Evolutionary conservation across 164 flowering plant species (phyloP), one percentile per base, ranked within the genome.

Genomic region (Houttuynia cordata): DNA sequence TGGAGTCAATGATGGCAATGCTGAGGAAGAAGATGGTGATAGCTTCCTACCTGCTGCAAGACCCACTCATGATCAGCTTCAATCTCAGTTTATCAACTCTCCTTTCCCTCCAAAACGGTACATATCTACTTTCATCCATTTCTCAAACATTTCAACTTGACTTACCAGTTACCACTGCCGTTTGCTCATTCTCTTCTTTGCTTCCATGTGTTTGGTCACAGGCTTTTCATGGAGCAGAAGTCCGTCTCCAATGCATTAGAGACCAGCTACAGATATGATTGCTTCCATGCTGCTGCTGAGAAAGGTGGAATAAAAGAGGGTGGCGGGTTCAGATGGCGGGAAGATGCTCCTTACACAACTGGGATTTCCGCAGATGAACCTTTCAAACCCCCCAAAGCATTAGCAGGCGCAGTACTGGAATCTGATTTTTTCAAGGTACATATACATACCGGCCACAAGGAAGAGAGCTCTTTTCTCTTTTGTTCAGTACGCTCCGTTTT

Each of bases 201-300:
- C 39, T 23, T 55, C 23, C 22, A 41, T 12, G 37, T 53, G 5
- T 62, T 34, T 14, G 12, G 53, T 50, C 8, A 17, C 56, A 83
- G 83, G 67, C 72, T 75, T n/a, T 71, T 79, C 68, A 68, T 71
- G 47, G 87, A 79, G 73, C 71, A 64, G 51, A 78, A 73, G 72
- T 66, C 77, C 57, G 68, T 66, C 67, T 66, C 71, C 47, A 67
- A 65, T 61, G 68, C 52, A 23, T 70, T 78, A 75, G 75, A 75
- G 63, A 62, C 73, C 75, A 63, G 71, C 68, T 71, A 76, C 73
- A 71, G 81, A 76, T 74, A 78, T 73, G 77, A 74, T 79, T 67
- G 73, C 73, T 56, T 70, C 68, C 63, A 61, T 19, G 67, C 51
- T 18, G 23, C 34, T 57, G 60, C 34, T 67, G 73, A 62, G 65